Evolutionary conservation across 2,329 filamentous ascomycete species (phyloP), one percentile per base, ranked within the genome.

Genomic region (Cadophora luteo-olivacea): DNA sequence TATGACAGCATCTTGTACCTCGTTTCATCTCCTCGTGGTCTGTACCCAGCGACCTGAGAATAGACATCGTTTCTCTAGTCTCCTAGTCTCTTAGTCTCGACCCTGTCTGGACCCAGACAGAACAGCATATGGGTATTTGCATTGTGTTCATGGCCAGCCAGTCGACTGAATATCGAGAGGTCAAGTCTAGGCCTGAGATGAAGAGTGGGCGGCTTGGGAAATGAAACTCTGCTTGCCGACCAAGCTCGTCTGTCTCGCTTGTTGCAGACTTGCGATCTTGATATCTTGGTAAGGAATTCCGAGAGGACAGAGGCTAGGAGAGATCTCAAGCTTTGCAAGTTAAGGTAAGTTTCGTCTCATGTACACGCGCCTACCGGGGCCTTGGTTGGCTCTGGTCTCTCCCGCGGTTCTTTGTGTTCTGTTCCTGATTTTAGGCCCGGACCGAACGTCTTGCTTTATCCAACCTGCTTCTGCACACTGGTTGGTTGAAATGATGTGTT

Each of bases 1-100:
- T n/a, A 52, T 29, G 29, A 64, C 58, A 66, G 25, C 67, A 70
- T 74, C 69, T 72, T 70, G 70, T 74, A 72, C 67, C 68, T 70
- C 61, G 66, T 71, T 69, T 69, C 69, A 72, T 19, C 63, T 51
- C 57, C 29, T 52, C 70, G 52, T 64, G 69, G 72, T 61, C 69
- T 36, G 24, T 57, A 67, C 61, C 36, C 14, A 65, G 62, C 65
- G 70, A 69, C 69, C 64, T 65, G 16, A 69, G 32, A 65, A 54
- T 66, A 62, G 71, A 33, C 67, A 41, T 48, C 68, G 55, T 65
- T 52, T 61, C 16, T 29, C 29, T 29, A 29, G 29, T 29, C 29
- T 29, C 29, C 29, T 29, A 29, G 29, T 29, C 29, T 29, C 5
- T 29, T 29, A 29, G 29, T 29, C 29, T 29, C 29, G 29, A 29